Conservation (phyloP, 1,284 basidiomycete genomes). For the Melampsora larici-populina region DNA sequence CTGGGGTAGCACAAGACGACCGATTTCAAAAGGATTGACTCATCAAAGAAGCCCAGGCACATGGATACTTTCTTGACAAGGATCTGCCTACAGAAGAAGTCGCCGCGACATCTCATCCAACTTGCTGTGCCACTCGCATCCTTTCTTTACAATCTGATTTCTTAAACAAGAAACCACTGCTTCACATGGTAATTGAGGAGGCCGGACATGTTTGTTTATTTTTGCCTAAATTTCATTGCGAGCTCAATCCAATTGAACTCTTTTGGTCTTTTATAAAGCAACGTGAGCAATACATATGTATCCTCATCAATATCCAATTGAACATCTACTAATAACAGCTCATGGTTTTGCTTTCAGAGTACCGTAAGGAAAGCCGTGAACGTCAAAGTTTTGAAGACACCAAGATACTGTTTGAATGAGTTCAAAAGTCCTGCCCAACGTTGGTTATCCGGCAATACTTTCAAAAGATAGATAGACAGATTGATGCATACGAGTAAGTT, state of each 20-base stretch:
- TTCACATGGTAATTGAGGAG: constrained; percentile 7
- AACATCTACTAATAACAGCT: too few species aligned
- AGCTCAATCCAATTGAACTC: constrained; percentile 20
- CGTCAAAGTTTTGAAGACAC: too few species aligned
- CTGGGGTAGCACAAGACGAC: neutral
- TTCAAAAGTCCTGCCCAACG: too few species aligned
- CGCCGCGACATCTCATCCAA: neutral
- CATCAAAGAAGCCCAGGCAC: constrained; percentile 8
- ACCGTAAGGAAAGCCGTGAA: too few species aligned
- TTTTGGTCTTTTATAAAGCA: constrained; percentile 20
- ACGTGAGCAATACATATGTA: neutral
- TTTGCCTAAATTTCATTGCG: constrained; percentile 12
- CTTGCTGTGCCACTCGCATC: neutral
- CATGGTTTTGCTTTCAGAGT: too few species aligned
- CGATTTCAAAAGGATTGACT: neutral
- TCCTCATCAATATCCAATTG: too few species aligned
- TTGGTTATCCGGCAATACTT: too few species aligned
- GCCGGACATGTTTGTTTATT: too few species aligned
- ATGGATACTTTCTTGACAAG: neutral
- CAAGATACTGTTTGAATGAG: too few species aligned
- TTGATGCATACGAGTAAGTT: too few species aligned
- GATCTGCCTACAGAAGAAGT: neutral
- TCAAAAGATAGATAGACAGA: too few species aligned
- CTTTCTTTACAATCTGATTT: constrained; percentile 12
- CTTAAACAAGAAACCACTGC: neutral